Percentiles rank a stretch among this genome's conserved stretches.
These are phyloP conservation scores for Spathaspora gorwiae DNA, from an alignment of 805 yeast genomes.

Conservation along the genomic window DNA sequence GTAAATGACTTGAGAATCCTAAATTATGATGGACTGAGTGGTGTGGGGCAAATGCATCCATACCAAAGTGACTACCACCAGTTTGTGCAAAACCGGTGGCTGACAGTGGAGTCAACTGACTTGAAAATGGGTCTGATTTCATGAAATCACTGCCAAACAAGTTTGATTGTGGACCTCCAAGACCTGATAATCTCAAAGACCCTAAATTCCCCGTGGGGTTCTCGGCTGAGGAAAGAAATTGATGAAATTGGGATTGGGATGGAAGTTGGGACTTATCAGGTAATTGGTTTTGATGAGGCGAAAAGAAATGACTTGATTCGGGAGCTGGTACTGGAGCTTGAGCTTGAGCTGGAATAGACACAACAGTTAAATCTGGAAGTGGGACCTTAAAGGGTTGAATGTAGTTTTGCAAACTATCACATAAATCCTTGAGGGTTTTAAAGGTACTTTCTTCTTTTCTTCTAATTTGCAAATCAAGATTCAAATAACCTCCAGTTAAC, in stretches of 20 bases:
- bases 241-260: constrained; percentile 24
- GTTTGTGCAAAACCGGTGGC: background rate
- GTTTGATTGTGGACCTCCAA: constrained; percentile 11
- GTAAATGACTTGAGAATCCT: constrained; percentile 4
- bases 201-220: constrained; percentile 13
- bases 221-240: constrained; percentile 16
- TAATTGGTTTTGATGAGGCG: background rate
- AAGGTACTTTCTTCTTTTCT: constrained; percentile 52
- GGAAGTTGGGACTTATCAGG: constrained; percentile 1
- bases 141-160: constrained; percentile 22
- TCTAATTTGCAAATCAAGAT: constrained; percentile 49
- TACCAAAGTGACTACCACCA: constrained; percentile 20
- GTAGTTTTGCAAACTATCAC: constrained; percentile 43
- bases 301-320: background rate
- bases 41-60: constrained; percentile 17
- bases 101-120: constrained; percentile 6
- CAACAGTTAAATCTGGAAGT: constrained; percentile 31
- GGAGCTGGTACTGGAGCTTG: background rate
- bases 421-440: constrained; percentile 50
- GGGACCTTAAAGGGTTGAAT: constrained; percentile 62
- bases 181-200: background rate
- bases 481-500: constrained; percentile 59
- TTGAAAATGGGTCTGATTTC: constrained; percentile 16
- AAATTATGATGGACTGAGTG: constrained; percentile 1
- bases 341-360: constrained; percentile 1